Evolutionary conservation across 2,329 filamentous ascomycete species (phyloP), one percentile per base, ranked within the genome.

Genomic region (Raffaelea deltoideospora): DNA sequence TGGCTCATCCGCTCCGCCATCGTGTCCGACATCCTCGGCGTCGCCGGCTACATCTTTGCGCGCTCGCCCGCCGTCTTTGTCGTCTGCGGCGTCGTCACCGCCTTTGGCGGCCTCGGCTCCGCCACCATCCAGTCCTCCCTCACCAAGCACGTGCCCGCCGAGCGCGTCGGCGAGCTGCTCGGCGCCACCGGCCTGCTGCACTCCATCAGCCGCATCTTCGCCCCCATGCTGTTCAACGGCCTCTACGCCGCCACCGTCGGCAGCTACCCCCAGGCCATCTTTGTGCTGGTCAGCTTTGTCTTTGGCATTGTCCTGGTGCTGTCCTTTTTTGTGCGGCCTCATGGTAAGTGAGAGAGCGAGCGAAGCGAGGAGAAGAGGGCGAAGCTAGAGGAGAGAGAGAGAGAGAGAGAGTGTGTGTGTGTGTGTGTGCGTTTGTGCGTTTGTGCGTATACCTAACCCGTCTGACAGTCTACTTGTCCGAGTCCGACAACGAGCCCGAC

Each of bases 111-210:
- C 1, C 76, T 96, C 32, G 87, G 80, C 1, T 79, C 79, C 26
- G 87, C 90, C 1, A 90, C 83, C 0, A 65, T 93, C 34, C 85
- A 93, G 50, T 79, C 82, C 2, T 72, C 80, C 1, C 62, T 95
- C 35, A 95, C 86, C 17, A 96, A 95, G 53, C 90, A 96, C 54
- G 79, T 96, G 0, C 84, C 87, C 0, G 66, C 76, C 1, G 81
- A 90, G 44, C 72, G 72, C 33, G 79, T 90, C 0, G 90, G 90
- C 0, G 77, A 90, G 53, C 63, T 96, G n/a, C 68, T 98, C 0
- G 90, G 90, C 18, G 87, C 86, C 2, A 79, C 79, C 14, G 90
- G 88, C 0, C 63, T 96, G 42, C 58, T 96, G 40, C 88, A 96
- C 56, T 81, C 85, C 1, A 58, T 94, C 26, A 73, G 82, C 3